phyloP scores from a whole-genome alignment of 1,284 basidiomycete genomes.

The Macrocystidia cucumis region DNA sequence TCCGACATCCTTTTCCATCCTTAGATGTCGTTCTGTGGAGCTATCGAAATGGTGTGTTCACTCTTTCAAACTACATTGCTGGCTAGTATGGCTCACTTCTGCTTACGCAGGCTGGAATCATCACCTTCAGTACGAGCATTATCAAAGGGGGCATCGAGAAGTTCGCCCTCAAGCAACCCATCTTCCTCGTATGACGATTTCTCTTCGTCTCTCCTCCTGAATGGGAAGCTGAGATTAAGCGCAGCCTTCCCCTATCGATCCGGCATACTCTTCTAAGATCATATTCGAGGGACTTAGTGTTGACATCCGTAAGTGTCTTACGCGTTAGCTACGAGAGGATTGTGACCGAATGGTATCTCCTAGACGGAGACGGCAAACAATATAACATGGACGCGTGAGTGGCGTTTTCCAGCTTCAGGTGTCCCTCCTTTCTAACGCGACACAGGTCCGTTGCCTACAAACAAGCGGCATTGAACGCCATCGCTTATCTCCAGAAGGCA shows the following conservation, averaged over 20 bases:
- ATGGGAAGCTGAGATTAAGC: neutral
- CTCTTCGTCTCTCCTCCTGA: neutral
- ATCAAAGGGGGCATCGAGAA: slow-evolving; percentile 74
- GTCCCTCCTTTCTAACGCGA: neutral
- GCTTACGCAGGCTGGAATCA: slow-evolving; percentile 55
- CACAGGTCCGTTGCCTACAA: slow-evolving; percentile 75
- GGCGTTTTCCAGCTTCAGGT: neutral
- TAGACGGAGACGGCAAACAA: slow-evolving; percentile 68
- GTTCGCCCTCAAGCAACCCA: slow-evolving; percentile 68
- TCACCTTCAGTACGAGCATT: slow-evolving; percentile 67
- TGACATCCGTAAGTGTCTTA: slow-evolving; percentile 45
- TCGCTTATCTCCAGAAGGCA: slow-evolving; percentile 71
- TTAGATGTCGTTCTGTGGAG: slow-evolving; percentile 70
- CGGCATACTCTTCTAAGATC: slow-evolving; percentile 64
- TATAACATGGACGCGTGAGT: slow-evolving; percentile 72
- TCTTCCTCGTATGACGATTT: slow-evolving; percentile 48
- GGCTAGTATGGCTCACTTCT: slow-evolving; percentile 1
- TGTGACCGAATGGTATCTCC: neutral
- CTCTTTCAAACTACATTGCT: neutral
- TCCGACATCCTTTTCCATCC: neutral
- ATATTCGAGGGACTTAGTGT: slow-evolving; percentile 73
- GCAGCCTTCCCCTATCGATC: slow-evolving; percentile 69
- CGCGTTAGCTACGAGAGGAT: neutral
- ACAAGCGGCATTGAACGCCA: slow-evolving; percentile 71
- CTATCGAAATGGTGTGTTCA: slow-evolving; percentile 60